A percentile compares a stretch with the other conserved stretches of the same genome.
These are phyloP conservation scores for Aspergillus affinis DNA, from an alignment of 495 filamentous ascomycete species.

Conservation along the genomic window DNA sequence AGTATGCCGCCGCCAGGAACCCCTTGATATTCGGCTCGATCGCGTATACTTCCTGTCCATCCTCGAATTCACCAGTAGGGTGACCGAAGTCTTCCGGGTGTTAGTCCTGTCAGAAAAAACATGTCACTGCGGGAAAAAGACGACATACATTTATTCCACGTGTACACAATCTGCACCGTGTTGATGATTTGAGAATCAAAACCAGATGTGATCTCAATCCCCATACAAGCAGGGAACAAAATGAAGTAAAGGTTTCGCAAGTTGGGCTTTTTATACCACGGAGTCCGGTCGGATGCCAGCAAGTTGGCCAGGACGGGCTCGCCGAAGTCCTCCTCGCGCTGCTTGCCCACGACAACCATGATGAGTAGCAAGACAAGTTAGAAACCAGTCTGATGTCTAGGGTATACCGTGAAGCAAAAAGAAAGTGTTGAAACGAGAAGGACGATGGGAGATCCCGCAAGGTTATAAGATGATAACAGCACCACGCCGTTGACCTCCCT, in stretches of 20 bases:
- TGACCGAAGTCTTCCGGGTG: slow-evolving; percentile 35
- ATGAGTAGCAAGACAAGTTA: background rate
- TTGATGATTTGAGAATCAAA: slow-evolving; percentile 75
- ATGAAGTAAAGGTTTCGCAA: slow-evolving; percentile 59
- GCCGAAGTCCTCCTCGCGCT: slow-evolving; percentile 31
- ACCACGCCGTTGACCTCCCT: background rate
- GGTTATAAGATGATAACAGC: background rate
- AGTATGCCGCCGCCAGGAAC: slow-evolving; percentile 29
- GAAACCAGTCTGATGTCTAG: background rate
- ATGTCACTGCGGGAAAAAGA: background rate
- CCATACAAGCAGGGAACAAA: slow-evolving; percentile 66
- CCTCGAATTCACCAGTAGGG: slow-evolving; percentile 22
- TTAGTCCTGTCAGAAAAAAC: slow-evolving; percentile 1
- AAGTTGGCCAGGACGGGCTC: slow-evolving; percentile 30
- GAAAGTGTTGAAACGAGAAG: background rate
- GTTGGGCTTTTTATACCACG: slow-evolving; percentile 64
- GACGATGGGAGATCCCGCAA: background rate
- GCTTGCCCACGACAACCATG: slow-evolving; percentile 29
- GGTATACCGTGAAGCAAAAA: background rate
- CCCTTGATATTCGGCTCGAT: slow-evolving; percentile 29
- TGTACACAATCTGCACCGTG: slow-evolving; percentile 59
- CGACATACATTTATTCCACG: slow-evolving; percentile 55
- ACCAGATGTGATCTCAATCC: slow-evolving; percentile 69
- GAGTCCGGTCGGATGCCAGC: slow-evolving; percentile 24
- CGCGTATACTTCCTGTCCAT: slow-evolving; percentile 20